Conservation (phyloP, 352 stramenopile genomes). For the Phytopythium oedochilum region DNA sequence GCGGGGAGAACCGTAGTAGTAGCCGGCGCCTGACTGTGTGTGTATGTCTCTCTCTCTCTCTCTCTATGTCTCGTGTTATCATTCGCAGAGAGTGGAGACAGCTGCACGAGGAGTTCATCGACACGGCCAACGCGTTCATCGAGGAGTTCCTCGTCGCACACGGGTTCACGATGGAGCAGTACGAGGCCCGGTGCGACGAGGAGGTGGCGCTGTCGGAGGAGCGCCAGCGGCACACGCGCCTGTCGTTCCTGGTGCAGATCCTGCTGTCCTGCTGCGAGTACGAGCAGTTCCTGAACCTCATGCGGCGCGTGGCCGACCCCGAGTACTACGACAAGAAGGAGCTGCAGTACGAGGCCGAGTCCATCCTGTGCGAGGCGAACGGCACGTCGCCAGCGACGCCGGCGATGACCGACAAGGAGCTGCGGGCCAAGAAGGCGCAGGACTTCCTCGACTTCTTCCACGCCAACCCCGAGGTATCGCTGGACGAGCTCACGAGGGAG, state of each 20-base stretch:
- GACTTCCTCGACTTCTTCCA: slow-evolving; percentile 71
- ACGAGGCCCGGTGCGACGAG: slow-evolving; percentile 60
- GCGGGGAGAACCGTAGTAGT: neutral
- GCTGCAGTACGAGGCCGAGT: slow-evolving; percentile 61
- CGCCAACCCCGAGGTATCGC: slow-evolving; percentile 56
- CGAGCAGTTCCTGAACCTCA: slow-evolving; percentile 84
- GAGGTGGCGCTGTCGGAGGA: slow-evolving; percentile 65
- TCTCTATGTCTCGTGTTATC: neutral
- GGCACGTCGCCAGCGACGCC: slow-evolving; percentile 12
- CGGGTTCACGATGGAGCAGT: slow-evolving; percentile 76
- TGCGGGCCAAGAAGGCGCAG: slow-evolving; percentile 40
- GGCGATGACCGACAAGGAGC: slow-evolving; percentile 5
- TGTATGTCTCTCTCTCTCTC: no score
- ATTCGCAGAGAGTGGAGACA: slow-evolving; percentile 50
- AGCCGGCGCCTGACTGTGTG: neutral
- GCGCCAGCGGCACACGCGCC: slow-evolving; percentile 65
- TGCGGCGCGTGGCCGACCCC: slow-evolving; percentile 68
- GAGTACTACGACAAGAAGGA: slow-evolving; percentile 84
- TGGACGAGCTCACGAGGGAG: slow-evolving; percentile 70
- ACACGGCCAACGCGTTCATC: slow-evolving; percentile 61
- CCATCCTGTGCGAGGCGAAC: slow-evolving; percentile 51
- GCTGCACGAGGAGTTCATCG: slow-evolving; percentile 66
- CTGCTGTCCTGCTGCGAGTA: slow-evolving; percentile 74
- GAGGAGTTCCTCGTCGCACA: slow-evolving; percentile 51
- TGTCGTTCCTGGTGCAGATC: slow-evolving; percentile 83